phyloP scores from a whole-genome alignment of 2,329 filamentous ascomycete species.

The Didymella sp. region DNA sequence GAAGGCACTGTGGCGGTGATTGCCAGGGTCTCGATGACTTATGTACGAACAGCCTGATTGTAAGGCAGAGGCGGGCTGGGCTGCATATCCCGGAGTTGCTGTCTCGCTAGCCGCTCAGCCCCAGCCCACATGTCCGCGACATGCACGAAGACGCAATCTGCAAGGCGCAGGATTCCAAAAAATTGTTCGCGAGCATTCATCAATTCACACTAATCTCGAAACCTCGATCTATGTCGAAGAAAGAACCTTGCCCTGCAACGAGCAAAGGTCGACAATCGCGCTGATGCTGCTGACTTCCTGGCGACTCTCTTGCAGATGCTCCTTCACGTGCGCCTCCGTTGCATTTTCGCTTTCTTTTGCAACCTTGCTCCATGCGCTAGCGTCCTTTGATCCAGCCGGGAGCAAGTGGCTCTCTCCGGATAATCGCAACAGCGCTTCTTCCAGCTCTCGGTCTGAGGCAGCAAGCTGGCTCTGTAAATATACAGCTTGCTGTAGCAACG shows the following conservation, averaged over 20 bases:
- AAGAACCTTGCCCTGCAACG: constrained; percentile 37
- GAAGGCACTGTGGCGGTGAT: too few relatives aligned
- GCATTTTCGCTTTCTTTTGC: constrained; percentile 31
- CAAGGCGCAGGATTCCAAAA: too few relatives aligned
- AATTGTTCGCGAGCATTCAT: too few relatives aligned
- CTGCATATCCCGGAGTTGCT: too few relatives aligned
- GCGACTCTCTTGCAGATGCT: constrained; percentile 29
- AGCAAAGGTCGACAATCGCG: constrained; percentile 39
- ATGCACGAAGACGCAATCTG: too few relatives aligned
- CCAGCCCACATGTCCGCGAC: too few relatives aligned
- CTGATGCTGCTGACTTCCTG: constrained; percentile 36
- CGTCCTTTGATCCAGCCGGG: constrained; percentile 40
- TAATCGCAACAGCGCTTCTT: constrained; percentile 41
- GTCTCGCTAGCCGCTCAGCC: too few relatives aligned
- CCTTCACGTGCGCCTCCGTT: constrained; percentile 29
- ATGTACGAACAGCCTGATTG: too few relatives aligned
- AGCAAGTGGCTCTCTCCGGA: constrained; percentile 51
- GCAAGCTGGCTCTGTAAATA: constrained; percentile 45
- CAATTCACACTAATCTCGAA: too few relatives aligned
- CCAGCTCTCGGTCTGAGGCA: constrained; percentile 38
- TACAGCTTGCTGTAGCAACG: constrained; percentile 44
- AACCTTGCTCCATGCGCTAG: constrained; percentile 35
- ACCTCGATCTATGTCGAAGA: background rate
- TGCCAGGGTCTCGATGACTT: too few relatives aligned
- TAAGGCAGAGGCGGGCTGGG: too few relatives aligned